Evolutionary conservation across 1,284 basidiomycete species (phyloP).

Genomic region (Austropuccinia psidii): DNA sequence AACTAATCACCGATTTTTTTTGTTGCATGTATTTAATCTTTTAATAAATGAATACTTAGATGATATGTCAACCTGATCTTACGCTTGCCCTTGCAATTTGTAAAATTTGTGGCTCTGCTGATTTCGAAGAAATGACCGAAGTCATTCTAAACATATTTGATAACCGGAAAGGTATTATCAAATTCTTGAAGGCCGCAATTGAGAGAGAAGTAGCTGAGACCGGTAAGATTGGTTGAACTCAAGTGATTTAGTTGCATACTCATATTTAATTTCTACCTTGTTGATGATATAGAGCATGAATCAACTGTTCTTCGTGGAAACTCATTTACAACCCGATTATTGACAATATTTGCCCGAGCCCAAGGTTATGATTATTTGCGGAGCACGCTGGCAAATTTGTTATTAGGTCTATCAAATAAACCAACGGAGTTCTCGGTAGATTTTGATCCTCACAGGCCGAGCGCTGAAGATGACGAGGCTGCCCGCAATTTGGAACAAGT

Average conservation of each 20-base stretch:
- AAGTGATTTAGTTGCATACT: background rate
- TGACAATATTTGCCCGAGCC: slow-evolving; percentile 73
- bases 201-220: slow-evolving; percentile 72
- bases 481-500: slow-evolving; percentile 61
- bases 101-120: slow-evolving; percentile 66
- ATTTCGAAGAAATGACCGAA: slow-evolving; percentile 69
- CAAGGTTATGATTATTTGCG: slow-evolving; percentile 83
- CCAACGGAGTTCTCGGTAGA: slow-evolving; percentile 69
- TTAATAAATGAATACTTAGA: background rate
- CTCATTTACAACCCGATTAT: slow-evolving; percentile 70
- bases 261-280: background rate
- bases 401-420: slow-evolving; percentile 64
- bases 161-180: slow-evolving; percentile 61
- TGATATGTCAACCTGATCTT: slow-evolving; percentile 42
- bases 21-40: background rate
- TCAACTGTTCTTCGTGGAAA: slow-evolving; percentile 74
- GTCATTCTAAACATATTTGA: slow-evolving; percentile 82
- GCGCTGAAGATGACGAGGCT: slow-evolving; percentile 35
- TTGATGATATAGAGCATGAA: slow-evolving; percentile 58
- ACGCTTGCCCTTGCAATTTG: slow-evolving; percentile 71
- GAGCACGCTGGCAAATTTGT: slow-evolving; percentile 64
- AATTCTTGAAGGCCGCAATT: slow-evolving; percentile 70
- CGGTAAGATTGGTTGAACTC: slow-evolving; percentile 51
- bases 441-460: slow-evolving; percentile 57
- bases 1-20: background rate